Base-by-base conservation (phyloP, 106 monocot genomes). In the Gastrodia elata region DNA sequence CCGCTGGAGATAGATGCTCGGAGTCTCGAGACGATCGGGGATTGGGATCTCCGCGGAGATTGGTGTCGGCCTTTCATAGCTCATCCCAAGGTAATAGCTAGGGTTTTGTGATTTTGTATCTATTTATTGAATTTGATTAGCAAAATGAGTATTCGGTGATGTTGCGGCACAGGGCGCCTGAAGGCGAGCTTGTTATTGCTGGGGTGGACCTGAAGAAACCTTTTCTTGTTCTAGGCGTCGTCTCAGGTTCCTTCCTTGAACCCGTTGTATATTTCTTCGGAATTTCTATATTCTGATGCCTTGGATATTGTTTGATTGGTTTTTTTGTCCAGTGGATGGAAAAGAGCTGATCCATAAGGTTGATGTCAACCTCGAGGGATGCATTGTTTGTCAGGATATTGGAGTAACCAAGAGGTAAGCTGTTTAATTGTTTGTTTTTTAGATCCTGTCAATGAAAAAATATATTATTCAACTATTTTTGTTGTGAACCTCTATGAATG, bases 1-100 rank as follows among this genome's bases (percentile, higher is more conserved):
- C 87, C 81, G 1, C 75, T 83, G 39, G 78, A 83, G 64, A 79
- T 87, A 13, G 64, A 79, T 76, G 22, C 81, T 13, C 7, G 28
- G 22, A 87, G 32, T 48, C 83, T 87, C 4, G 70, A 78, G 14
- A 83, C 78, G 5, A 20, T 27, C 4, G 49, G 72, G 55, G 61
- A 65, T 28, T 87, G 87, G 87, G 73, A 83, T 46, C 20, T 87
- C 10, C 25, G 27, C 69, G 75, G 76, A 58, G 75, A 70, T n/a
- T 87, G 87, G 87, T 38, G 79, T 68, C 67, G 87, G 33, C 83
- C 83, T n/a, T 87, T 87, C 73, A 83, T 73, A 42, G 76, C 78
- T 33, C 87, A 87, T 57, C 83, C 87, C 38, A 87, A 83, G 83
- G 87, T 83, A 16, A 41, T 24, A 49, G 1, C 14, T 64, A 26